Conservation (phyloP, 2,329 filamentous ascomycete genomes). For the Beauveria pseudobassiana region DNA sequence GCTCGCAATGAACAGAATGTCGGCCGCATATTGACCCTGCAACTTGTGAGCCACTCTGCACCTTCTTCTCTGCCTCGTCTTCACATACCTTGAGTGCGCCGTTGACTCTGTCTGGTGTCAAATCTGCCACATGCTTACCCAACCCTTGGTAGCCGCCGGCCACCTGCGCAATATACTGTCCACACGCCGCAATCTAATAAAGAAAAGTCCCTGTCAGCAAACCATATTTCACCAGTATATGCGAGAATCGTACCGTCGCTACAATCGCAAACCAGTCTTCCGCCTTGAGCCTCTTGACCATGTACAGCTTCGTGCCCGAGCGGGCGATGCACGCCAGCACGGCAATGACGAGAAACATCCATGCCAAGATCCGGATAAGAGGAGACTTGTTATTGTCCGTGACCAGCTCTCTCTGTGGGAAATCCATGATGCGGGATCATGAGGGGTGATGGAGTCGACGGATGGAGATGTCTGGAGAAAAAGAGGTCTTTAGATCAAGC, state of each 20-base stretch:
- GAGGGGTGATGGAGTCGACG: not conserved
- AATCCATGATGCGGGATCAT: not conserved
- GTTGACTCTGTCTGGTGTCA: constrained; percentile 13
- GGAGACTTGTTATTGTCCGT: constrained; percentile 24
- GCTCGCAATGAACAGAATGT: constrained; percentile 19
- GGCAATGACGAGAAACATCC: constrained; percentile 23
- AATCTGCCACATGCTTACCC: constrained; percentile 15
- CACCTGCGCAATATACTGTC: constrained; percentile 17
- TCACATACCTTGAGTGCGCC: constrained; percentile 21
- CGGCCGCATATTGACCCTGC: constrained; percentile 20
- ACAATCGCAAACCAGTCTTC: constrained; percentile 20
- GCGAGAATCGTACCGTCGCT: constrained; percentile 18
- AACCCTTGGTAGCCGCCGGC: constrained; percentile 19
- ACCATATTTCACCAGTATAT: no score
- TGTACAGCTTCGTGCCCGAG: constrained; percentile 21
- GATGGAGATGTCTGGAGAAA: not conserved
- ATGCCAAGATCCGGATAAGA: constrained; percentile 21
- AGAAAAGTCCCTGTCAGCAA: no score
- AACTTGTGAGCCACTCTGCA: not conserved
- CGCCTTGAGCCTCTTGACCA: constrained; percentile 20
- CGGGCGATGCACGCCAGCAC: constrained; percentile 21
- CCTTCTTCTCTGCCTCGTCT: not conserved
- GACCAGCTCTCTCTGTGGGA: constrained; percentile 12
- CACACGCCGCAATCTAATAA: not conserved
- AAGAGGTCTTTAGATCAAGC: not conserved